Percentiles rank a stretch among this genome's conserved stretches.
phyloP scores from a whole-genome alignment of 768 basidiomycete genomes.

The Phlebiopsis gigantea region DNA sequence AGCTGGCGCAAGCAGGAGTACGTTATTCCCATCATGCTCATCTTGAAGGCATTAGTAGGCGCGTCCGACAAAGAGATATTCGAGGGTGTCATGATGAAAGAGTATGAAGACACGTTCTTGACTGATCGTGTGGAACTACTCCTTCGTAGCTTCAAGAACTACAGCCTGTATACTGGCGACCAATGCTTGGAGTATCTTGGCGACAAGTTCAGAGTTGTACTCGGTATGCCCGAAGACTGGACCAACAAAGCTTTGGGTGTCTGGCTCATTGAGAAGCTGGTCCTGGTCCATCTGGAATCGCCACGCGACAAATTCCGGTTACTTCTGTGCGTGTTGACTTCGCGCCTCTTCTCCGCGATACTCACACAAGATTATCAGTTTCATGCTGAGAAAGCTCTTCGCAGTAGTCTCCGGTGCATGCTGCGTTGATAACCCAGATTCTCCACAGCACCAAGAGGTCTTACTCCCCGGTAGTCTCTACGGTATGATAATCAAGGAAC shows the following conservation, averaged over 20 bases:
- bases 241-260: conserved; percentile 74
- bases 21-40: conserved; percentile 93
- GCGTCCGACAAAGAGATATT: conserved; percentile 96
- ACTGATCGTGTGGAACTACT: conserved; percentile 95
- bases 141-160: conserved; percentile 92
- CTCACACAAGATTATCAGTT: conserved; percentile 42
- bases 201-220: conserved; percentile 91
- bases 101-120: conserved; percentile 94
- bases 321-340: conserved; percentile 74
- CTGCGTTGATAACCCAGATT: conserved; percentile 95
- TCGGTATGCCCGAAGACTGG: conserved; percentile 92
- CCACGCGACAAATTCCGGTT: conserved; percentile 93
- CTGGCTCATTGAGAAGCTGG: conserved; percentile 78
- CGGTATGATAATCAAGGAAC: conserved; percentile 97
- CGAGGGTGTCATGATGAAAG: conserved; percentile 93
- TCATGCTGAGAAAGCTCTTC: conserved; percentile 96
- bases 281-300: conserved; percentile 84
- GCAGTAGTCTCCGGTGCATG: conserved; percentile 86
- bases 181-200: conserved; percentile 95
- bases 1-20: conserved; percentile 98
- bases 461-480: conserved; percentile 90
- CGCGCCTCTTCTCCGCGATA: too few relatives aligned
- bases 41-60: conserved; percentile 87
- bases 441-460: conserved; percentile 97
- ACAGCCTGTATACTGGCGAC: conserved; percentile 78